phyloP scores from a whole-genome alignment of 1,284 basidiomycete genomes.

The Cystobasidium sp. region DNA sequence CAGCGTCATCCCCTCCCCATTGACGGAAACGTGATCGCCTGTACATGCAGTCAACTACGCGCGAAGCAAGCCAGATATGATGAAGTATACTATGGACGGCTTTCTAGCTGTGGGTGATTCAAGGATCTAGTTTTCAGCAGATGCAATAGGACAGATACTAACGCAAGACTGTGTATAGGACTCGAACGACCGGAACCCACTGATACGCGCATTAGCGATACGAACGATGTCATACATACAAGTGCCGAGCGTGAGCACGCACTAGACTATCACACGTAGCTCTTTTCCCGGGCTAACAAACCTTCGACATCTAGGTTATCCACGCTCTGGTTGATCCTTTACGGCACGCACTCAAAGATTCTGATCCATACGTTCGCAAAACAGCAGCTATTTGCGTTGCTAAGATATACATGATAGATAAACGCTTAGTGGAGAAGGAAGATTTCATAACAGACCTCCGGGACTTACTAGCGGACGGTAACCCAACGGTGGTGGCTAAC shows the following conservation, averaged over 20 bases:
- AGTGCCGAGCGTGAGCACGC: constrained; percentile 65
- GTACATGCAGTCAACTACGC: constrained; percentile 72
- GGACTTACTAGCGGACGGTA: constrained; percentile 86
- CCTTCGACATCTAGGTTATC: constrained; percentile 59
- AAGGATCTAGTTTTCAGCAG: constrained; percentile 90
- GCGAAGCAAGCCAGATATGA: constrained; percentile 81
- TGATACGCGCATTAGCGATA: constrained; percentile 88
- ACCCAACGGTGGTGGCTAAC: constrained; percentile 92
- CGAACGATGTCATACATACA: constrained; percentile 96
- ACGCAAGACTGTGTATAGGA: constrained; percentile 69
- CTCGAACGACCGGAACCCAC: constrained; percentile 86
- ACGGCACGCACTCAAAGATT: constrained; percentile 82
- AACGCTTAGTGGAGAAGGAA: constrained; percentile 77
- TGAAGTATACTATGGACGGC: constrained; percentile 82
- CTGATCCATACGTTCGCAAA: constrained; percentile 94
- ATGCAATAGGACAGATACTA: constrained; percentile 95
- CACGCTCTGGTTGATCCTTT: constrained; percentile 81
- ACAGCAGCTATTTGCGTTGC: constrained; percentile 90
- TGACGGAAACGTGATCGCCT: neutral
- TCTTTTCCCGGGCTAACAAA: constrained; percentile 18
- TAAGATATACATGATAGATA: constrained; percentile 84
- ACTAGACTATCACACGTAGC: neutral
- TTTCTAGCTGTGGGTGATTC: constrained; percentile 72
- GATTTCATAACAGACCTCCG: constrained; percentile 84
- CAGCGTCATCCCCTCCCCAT: neutral